These are phyloP conservation scores for Neolentinus lepideus DNA, from an alignment of 1,284 basidiomycete genomes.

Conservation along the genomic window DNA sequence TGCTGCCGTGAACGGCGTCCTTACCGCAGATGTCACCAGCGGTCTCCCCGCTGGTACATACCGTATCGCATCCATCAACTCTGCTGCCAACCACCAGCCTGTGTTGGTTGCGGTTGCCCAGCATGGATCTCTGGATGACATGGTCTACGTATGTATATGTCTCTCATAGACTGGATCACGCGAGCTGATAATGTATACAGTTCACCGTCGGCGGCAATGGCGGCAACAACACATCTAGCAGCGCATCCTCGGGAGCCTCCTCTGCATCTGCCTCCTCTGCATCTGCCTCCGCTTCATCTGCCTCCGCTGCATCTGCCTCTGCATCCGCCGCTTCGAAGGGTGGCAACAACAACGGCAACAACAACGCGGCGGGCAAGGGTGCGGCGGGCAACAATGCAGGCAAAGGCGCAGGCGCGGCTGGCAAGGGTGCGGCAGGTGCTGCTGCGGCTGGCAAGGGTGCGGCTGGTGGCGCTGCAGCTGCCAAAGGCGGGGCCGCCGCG, in stretches of 20 bases:
- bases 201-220: neutral
- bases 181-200: neutral
- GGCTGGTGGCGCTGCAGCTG: constrained; percentile 8
- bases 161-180: neutral
- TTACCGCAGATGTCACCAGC: constrained; percentile 37
- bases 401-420: constrained; percentile 7
- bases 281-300: no score
- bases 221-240: no score
- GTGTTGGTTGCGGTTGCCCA: constrained; percentile 37
- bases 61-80: constrained; percentile 44
- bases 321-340: no score
- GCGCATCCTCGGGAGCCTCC: no score
- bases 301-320: no score
- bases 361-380: neutral
- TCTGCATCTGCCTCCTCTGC: no score
- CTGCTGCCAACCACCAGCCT: constrained; percentile 51
- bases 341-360: no score
- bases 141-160: constrained; percentile 32
- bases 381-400: constrained; percentile 4
- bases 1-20: constrained; percentile 33
- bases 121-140: constrained; percentile 44
- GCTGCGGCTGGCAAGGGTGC: constrained; percentile 7
- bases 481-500: constrained; percentile 5
- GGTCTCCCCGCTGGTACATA: constrained; percentile 54
- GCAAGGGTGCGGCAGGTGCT: constrained; percentile 5